Evolutionary conservation across 208 protist species (phyloP).

Genomic region (Leishmania lainsoni): DNA sequence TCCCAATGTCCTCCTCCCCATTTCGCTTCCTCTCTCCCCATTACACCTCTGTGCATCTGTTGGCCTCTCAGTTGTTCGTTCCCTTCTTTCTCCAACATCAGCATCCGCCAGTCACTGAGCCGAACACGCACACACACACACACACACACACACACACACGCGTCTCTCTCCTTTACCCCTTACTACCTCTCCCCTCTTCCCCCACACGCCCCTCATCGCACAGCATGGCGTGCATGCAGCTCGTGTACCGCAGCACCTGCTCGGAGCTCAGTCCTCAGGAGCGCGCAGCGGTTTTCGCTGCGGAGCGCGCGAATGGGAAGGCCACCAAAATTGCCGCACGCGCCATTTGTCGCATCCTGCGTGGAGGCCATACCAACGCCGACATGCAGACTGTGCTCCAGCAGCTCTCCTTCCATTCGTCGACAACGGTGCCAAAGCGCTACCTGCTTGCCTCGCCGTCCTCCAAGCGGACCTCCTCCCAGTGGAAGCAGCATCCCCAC

Average conservation of each 20-base stretch:
- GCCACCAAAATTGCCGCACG: conserved; percentile 3
- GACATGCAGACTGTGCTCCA: conserved; percentile 10
- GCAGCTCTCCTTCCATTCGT: conserved; percentile 1
- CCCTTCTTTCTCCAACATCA: not conserved
- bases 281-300: not conserved
- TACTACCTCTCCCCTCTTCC: not conserved
- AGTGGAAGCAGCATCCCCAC: conserved; percentile 8
- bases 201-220: not conserved
- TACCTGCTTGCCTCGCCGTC: not conserved
- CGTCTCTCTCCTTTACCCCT: not conserved
- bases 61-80: too few species aligned
- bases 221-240: conserved; percentile 1
- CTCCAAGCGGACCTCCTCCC: not conserved
- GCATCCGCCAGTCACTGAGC: not conserved
- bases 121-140: conserved; percentile 4
- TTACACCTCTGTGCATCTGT: not conserved
- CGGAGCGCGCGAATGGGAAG: not conserved
- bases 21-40: not conserved
- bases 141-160: not conserved
- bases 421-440: conserved; percentile 6
- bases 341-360: conserved; percentile 5
- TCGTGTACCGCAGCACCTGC: conserved; percentile 9
- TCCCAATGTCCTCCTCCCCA: not conserved
- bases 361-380: not conserved
- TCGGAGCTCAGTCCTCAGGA: conserved; percentile 6